Evolutionary conservation across 768 basidiomycete species (phyloP), one percentile per base, ranked within the genome.

Genomic region (Pseudohyphozyma bogoriensis): DNA sequence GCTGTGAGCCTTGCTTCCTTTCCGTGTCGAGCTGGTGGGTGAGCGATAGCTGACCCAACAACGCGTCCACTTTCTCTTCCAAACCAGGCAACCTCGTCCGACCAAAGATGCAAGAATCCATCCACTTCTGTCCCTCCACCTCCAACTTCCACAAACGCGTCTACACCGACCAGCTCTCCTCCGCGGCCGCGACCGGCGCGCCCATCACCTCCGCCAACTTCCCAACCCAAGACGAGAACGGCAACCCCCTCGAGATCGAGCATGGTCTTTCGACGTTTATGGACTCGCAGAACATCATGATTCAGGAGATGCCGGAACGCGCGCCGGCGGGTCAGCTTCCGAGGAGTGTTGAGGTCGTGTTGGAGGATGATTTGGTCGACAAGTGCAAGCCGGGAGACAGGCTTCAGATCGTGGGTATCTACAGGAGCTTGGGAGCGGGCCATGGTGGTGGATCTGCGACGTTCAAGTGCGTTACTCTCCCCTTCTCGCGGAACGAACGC

Each of bases 271-370:
- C 86, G 71, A 82, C 86, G 11, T 99, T 95, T 78, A 79, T 88
- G 58, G 95, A 99, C 75, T 89, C 97, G 74, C 95, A 99, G 75
- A 84, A 90, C 66, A 88, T 97, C 72, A 90, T 85, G 73, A 97
- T 99, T 64, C 95, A 99, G 76, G 95, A 99, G 72, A 97, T 99
- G 93, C 95, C 95, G 4, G 95, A 99, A 75, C 84, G 95, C 28
- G 92, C 95, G 18, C 95, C 95, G 29, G 87, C 95, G 46, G 95
- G 95, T 32, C 93, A 96, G 74, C 79, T 99, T 32, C 95, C 95
- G 47, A 81, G 95, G 51, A 92, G 91, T 69, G 91, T 90, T 37
- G 95, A 99, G 73, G 86, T 97, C 55, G 87, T 96, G 47, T 75
- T 96, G 65, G 93, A 95, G 67, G 92, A 95, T 65, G 95, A 99